Evolutionary conservation across 441 rosid genomes (phyloP).

Genomic region (Hura crepitans): DNA sequence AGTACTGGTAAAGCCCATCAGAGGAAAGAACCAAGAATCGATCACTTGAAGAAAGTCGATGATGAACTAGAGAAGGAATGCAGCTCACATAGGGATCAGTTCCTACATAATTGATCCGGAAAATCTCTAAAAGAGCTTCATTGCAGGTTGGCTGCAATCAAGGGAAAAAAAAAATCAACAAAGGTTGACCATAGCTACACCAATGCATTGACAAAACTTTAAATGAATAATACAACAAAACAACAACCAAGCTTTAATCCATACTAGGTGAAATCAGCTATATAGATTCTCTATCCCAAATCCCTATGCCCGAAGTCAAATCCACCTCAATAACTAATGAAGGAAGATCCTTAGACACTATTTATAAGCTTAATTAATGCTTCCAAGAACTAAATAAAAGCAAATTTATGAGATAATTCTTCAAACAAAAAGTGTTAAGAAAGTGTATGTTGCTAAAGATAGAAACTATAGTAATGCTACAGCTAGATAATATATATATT

Average conservation of each 20-base stretch:
- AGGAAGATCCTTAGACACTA: too few relatives aligned
- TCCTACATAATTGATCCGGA: slow-evolving; percentile 70
- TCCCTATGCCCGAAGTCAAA: too few relatives aligned
- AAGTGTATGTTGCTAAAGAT: neutral
- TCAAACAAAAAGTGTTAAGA: neutral
- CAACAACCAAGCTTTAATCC: too few relatives aligned
- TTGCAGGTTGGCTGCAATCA: slow-evolving; percentile 73
- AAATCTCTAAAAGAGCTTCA: slow-evolving; percentile 77
- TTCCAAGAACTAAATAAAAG: neutral
- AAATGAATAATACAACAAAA: slow-evolving; percentile 3
- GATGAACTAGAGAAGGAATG: slow-evolving; percentile 70
- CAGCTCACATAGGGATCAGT: slow-evolving; percentile 71
- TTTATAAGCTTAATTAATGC: neutral
- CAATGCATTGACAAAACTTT: slow-evolving; percentile 6
- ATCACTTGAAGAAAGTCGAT: slow-evolving; percentile 78
- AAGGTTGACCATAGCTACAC: slow-evolving; percentile 15
- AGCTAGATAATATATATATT: neutral
- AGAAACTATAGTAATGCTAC: neutral
- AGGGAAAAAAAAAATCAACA: slow-evolving; percentile 14
- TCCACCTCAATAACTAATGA: too few relatives aligned
- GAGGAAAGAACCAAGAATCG: slow-evolving; percentile 86
- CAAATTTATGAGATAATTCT: neutral
- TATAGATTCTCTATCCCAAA: too few relatives aligned
- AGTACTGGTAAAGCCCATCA: slow-evolving; percentile 89
- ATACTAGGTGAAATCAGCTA: too few relatives aligned